A percentile compares a stretch with the other conserved stretches of the same genome.
Evolutionary conservation across 805 yeast species (phyloP).

Genomic region (Ogataea polymorpha): DNA sequence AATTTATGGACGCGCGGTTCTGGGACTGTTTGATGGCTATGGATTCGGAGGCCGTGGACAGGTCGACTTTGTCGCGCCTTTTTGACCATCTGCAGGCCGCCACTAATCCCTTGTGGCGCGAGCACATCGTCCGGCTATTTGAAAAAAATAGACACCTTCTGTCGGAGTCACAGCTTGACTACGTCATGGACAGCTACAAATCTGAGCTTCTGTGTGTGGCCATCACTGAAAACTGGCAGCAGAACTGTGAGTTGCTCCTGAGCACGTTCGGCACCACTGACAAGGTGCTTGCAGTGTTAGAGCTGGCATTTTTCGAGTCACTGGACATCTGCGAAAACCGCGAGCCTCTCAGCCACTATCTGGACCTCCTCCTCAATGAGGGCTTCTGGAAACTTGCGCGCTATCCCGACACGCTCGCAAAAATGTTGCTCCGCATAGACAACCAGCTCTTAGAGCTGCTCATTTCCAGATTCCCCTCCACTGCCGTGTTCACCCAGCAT

Average conservation of each 20-base stretch:
- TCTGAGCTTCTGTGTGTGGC: slow-evolving; percentile 53
- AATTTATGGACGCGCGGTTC: slow-evolving; percentile 2
- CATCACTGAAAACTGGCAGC: slow-evolving; percentile 49
- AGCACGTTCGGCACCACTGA: slow-evolving; percentile 38
- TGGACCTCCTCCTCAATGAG: slow-evolving; percentile 17
- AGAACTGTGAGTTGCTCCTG: slow-evolving; percentile 42
- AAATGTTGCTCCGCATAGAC: slow-evolving; percentile 1
- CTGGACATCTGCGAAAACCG: slow-evolving; percentile 16
- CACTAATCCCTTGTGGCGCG: slow-evolving; percentile 5
- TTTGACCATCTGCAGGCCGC: slow-evolving; percentile 21
- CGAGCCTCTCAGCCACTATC: slow-evolving; percentile 13
- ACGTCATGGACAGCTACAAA: slow-evolving; percentile 46
- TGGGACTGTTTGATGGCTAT: slow-evolving; percentile 17
- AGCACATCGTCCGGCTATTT: slow-evolving; percentile 17
- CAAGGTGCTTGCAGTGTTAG: slow-evolving; percentile 15
- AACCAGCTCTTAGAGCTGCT: slow-evolving; percentile 5
- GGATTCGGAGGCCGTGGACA: neutral
- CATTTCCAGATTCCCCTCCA: slow-evolving; percentile 4
- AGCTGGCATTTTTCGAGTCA: slow-evolving; percentile 17
- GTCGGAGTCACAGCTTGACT: slow-evolving; percentile 20
- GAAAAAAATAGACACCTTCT: slow-evolving; percentile 19
- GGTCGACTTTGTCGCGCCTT: neutral
- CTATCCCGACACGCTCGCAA: neutral
- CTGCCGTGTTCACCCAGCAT: slow-evolving; percentile 2
- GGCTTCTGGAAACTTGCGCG: slow-evolving; percentile 6